Evolutionary conservation across 352 stramenopile species (phyloP), one percentile per base, ranked within the genome.

Genomic region (Nothophytophthora sp.): DNA sequence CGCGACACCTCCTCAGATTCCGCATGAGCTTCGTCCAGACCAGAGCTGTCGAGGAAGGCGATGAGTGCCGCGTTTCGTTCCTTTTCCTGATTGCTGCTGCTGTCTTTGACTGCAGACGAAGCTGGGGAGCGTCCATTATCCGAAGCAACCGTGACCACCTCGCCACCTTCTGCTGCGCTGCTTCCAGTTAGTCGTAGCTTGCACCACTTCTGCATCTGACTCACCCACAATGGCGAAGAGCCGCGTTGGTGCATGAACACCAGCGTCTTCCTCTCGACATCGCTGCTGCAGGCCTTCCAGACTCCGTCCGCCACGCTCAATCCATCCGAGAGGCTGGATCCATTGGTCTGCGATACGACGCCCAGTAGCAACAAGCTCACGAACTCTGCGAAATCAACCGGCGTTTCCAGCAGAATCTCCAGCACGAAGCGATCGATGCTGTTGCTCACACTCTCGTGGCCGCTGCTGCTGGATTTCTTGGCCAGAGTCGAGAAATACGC

Each of bases 361-460:
- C 50, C 64, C 4, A 70, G 34, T 2, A 92, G 32, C 29, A 90
- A 40, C 2, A 20, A 39, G 36, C 68, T 62, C 29, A 88, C 39
- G 23, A 87, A 82, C 12, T 51, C 60, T 12, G 60, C 65, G 46
- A 90, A 86, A 9, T 92, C 77, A 5, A 56, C 28, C 15, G 82
- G 79, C 9, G 73, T 72, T 1, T 58, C 63, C 12, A 85, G 38
- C n/a, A 92, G 41, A 13, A 80, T 46, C 7, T 92, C 77, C 16
- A 89, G 29, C 19, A 82, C 51, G 22, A 85, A 85, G 22, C 58
- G 57, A 25, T 52, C 44, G 0, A 15, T 29, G 18, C 41, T 53
- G 13, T 33, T 48, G 36, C 46, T 50, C 22, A 16, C 27, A 1
- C 4, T 22, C 27, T 52, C 19, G 5, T 67, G 54, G n/a, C 23